phyloP scores from a whole-genome alignment of 345 rosid genomes.

The Eucalyptus regnans region DNA sequence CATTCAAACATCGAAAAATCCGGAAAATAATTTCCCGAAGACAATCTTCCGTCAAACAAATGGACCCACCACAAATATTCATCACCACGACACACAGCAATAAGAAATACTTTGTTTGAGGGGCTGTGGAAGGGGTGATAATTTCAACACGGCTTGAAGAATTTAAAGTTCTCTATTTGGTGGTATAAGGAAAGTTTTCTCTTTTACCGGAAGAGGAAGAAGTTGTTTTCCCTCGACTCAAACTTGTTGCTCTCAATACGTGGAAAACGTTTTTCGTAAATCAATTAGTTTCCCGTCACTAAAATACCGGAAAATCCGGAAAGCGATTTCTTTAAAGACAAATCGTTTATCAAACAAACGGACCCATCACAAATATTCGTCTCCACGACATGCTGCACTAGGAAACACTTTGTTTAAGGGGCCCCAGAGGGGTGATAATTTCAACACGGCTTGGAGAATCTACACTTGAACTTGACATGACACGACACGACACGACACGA shows the following conservation, averaged over 20 bases:
- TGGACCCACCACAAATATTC: background rate
- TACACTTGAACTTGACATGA: background rate
- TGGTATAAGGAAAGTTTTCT: background rate
- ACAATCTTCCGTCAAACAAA: background rate
- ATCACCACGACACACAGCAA: background rate
- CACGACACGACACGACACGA: background rate
- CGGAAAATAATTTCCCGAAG: rapidly evolving
- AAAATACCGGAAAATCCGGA: rapidly evolving
- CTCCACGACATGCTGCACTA: rapidly evolving
- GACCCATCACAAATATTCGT: background rate
- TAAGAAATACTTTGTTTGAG: background rate
- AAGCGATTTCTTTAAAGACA: rapidly evolving
- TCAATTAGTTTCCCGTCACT: rapidly evolving
- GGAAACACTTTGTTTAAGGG: background rate
- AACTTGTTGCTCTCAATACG: background rate
- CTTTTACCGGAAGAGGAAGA: background rate
- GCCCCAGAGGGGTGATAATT: background rate
- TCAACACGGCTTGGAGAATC: background rate
- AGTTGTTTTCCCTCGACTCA: background rate
- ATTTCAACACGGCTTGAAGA: background rate
- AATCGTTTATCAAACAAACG: background rate
- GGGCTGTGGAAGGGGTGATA: background rate
- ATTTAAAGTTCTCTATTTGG: background rate
- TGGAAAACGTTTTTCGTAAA: rapidly evolving
- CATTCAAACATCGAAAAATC: rapidly evolving